Base-by-base conservation (phyloP, 306 rosid species). In the Gynostemma pentaphyllum region DNA sequence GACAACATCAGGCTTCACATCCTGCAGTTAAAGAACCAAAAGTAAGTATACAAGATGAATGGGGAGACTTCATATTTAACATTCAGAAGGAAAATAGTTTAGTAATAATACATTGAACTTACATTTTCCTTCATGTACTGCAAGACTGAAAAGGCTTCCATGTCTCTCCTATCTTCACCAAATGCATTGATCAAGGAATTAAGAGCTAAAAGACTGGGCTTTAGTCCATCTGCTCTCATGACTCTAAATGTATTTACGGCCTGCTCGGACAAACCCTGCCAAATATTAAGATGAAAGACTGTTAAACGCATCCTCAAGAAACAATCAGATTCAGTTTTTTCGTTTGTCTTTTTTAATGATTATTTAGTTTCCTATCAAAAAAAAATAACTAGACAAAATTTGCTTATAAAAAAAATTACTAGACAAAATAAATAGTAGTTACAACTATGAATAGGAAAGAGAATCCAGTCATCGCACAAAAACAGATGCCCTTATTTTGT, bases 51-150 rank as follows among this genome's bases (percentile, higher is more conserved):
- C 14, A 42, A 10, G 45, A 15, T 24, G 39, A 40, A 16, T 0
- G 30, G 7, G 24, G 10, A 13, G 13, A 13, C 22, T 22, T 59
- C 11, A 22, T 39, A 21, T 9, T 34, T 22, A 4, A 39, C 2
- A 37, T 60, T 41, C n/a, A 22, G 48, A 21, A 59, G 7, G 47
- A 60, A 60, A 12, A 60, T 2, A 21, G 7, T 28, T 60, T 12
- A 60, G 2, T 22, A 32, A 28, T 36, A 21, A 37, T 37, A 60
- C 0, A 37, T 2, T 12, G 30, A 47, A 48, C 83, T 45, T 74
- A 85, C 95, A 66, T 83, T 90, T 56, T 90, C 96, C 81, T 82
- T 85, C 96, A 90, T 87, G 81, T 83, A 87, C 70, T 83, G 85
- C 75, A 90, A 71, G 36, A 90, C 95, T 6, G 97, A 80, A 80